Evolutionary conservation across 495 filamentous ascomycete species (phyloP).

Genomic region (Chaetomium fimeti): DNA sequence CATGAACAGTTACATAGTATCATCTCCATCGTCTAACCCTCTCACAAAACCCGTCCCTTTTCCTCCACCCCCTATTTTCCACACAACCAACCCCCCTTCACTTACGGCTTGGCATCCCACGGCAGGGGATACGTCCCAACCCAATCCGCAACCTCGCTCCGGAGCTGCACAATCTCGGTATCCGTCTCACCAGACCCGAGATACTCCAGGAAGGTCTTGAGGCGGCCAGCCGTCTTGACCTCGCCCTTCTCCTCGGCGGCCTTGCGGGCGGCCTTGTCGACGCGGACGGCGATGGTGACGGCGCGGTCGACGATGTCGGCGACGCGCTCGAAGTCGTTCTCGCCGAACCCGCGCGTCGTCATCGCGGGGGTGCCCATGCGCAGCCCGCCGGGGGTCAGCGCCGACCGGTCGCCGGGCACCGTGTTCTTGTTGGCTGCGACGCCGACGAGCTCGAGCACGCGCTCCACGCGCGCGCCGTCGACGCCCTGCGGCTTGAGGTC

Average conservation of each 20-base stretch:
- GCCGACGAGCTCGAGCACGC: constrained; percentile 88
- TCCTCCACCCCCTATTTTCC: constrained; percentile 2
- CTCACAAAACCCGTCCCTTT: neutral
- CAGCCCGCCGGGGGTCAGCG: constrained; percentile 85
- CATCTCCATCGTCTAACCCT: neutral
- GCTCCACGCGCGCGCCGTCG: constrained; percentile 91
- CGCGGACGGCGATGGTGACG: constrained; percentile 75
- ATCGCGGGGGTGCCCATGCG: constrained; percentile 94
- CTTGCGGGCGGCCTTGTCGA: constrained; percentile 78
- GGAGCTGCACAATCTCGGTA: constrained; percentile 79
- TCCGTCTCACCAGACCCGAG: constrained; percentile 80
- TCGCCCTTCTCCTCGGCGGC: constrained; percentile 72
- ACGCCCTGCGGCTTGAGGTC: constrained; percentile 89
- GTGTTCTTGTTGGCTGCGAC: constrained; percentile 99
- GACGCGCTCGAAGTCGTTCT: constrained; percentile 84
- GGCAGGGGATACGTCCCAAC: constrained; percentile 88
- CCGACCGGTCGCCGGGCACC: constrained; percentile 91
- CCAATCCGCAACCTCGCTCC: constrained; percentile 93
- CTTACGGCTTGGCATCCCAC: constrained; percentile 54
- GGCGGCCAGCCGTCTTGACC: constrained; percentile 68
- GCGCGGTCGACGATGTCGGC: constrained; percentile 92
- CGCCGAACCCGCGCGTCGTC: constrained; percentile 88
- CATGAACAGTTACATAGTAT: constrained; percentile 10
- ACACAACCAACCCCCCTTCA: constrained; percentile 6
- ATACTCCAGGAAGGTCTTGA: constrained; percentile 83